Evolutionary conservation across 1,284 basidiomycete species (phyloP).

Genomic region (Marasmius oreades): DNA sequence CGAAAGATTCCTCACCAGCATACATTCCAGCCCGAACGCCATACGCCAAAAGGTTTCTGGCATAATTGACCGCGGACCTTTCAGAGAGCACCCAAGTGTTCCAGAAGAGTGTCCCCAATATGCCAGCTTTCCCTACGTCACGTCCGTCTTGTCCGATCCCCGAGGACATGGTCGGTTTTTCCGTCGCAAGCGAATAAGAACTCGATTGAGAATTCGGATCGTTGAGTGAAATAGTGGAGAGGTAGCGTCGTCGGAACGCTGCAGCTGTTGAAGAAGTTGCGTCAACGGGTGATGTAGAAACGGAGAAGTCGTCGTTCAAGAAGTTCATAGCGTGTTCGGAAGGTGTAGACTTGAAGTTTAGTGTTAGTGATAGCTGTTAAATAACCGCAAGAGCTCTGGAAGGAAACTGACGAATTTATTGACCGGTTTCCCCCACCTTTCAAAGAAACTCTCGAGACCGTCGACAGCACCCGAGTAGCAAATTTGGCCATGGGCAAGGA

Average conservation of each 20-base stretch:
- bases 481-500: slow-evolving; percentile 48
- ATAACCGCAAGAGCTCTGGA: too few species aligned
- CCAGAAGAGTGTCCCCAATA: slow-evolving; percentile 29
- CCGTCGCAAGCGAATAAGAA: not conserved
- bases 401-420: slow-evolving; percentile 29
- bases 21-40: slow-evolving; percentile 64
- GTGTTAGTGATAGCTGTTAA: too few species aligned
- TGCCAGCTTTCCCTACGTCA: slow-evolving; percentile 23
- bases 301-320: slow-evolving; percentile 43
- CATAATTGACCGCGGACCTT: slow-evolving; percentile 32
- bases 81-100: slow-evolving; percentile 35
- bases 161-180: not conserved
- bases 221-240: slow-evolving; percentile 18
- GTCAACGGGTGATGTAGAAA: slow-evolving; percentile 3
- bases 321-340: slow-evolving; percentile 41
- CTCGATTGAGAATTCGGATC: not conserved
- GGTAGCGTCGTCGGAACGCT: slow-evolving; percentile 31
- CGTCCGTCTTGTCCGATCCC: slow-evolving; percentile 8
- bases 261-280: slow-evolving; percentile 12
- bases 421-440: slow-evolving; percentile 33
- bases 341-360: slow-evolving; percentile 26
- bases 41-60: slow-evolving; percentile 55
- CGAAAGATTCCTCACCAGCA: slow-evolving; percentile 32
- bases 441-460: slow-evolving; percentile 33
- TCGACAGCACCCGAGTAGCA: slow-evolving; percentile 46